Conservation (phyloP, 345 rosid species). For the Reutealis trisperma region DNA sequence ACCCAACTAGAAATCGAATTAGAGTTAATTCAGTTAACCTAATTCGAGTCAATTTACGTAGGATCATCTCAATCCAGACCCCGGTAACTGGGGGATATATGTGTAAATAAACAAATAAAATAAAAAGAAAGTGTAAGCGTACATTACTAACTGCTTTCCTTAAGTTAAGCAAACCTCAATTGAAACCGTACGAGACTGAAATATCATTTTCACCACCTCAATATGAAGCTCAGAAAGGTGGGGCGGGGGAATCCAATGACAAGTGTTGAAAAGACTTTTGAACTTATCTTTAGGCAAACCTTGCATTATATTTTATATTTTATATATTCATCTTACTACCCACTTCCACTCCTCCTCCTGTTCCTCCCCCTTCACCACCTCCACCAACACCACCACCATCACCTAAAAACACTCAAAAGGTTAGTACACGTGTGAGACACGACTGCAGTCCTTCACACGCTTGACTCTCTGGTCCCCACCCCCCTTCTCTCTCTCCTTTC, state of each 20-base stretch:
- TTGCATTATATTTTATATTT: too few relatives aligned
- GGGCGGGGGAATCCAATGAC: slow-evolving; percentile 1
- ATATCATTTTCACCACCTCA: slow-evolving; percentile 4
- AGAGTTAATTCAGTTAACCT: too few relatives aligned
- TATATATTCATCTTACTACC: background rate
- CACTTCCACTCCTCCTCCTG: too few relatives aligned
- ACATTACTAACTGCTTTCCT: too few relatives aligned
- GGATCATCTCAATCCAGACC: too few relatives aligned
- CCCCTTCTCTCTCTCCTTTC: background rate
- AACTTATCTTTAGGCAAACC: background rate
- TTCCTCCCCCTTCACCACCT: too few relatives aligned
- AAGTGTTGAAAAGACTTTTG: background rate
- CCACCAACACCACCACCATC: background rate
- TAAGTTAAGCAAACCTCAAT: too few relatives aligned
- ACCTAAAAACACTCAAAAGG: background rate
- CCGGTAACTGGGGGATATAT: too few relatives aligned
- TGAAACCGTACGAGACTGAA: background rate
- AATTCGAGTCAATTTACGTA: too few relatives aligned
- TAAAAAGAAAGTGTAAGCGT: too few relatives aligned
- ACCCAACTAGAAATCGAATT: too few relatives aligned
- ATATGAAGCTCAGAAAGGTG: background rate
- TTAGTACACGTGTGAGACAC: background rate
- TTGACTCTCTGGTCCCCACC: slow-evolving; percentile 9
- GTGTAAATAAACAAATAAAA: too few relatives aligned
- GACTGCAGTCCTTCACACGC: slow-evolving; percentile 5